A percentile compares a stretch with the other conserved stretches of the same genome.
Conservation (phyloP, 2,329 filamentous ascomycete genomes). For the Intubia oerlemansii region DNA sequence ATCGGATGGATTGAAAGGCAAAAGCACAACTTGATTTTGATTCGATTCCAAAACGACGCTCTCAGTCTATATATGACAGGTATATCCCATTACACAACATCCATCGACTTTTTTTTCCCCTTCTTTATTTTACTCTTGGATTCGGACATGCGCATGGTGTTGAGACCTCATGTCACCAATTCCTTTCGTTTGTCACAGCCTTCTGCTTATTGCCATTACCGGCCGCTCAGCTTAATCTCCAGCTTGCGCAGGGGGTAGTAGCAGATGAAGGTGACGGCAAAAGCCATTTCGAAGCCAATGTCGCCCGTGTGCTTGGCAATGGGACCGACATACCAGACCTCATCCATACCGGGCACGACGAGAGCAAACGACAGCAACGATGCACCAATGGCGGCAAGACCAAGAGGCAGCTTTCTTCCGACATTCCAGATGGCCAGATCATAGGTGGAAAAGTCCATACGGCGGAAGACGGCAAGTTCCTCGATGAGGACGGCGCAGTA, state of each 20-base stretch:
- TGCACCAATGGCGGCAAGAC: slow-evolving; percentile 23
- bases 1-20: no score
- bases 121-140: no score
- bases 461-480: slow-evolving; percentile 27
- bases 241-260: slow-evolving; percentile 25
- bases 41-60: no score
- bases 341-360: slow-evolving; percentile 36
- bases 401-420: slow-evolving; percentile 21
- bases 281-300: slow-evolving; percentile 43
- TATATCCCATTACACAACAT: no score
- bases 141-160: no score
- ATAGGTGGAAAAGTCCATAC: slow-evolving; percentile 20
- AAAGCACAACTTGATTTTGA: no score
- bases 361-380: slow-evolving; percentile 25
- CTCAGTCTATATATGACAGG: no score
- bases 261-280: slow-evolving; percentile 24
- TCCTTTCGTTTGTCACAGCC: no score
- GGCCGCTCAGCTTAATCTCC: slow-evolving; percentile 16
- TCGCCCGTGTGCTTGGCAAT: slow-evolving; percentile 39
- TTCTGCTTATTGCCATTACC: no score
- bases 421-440: slow-evolving; percentile 26
- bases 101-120: no score
- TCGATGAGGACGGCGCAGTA: slow-evolving; percentile 27
- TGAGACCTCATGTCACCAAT: no score
- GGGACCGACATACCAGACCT: slow-evolving; percentile 39